phyloP scores from a whole-genome alignment of 2,329 filamentous ascomycete species.

The Westerdykella sp. region DNA sequence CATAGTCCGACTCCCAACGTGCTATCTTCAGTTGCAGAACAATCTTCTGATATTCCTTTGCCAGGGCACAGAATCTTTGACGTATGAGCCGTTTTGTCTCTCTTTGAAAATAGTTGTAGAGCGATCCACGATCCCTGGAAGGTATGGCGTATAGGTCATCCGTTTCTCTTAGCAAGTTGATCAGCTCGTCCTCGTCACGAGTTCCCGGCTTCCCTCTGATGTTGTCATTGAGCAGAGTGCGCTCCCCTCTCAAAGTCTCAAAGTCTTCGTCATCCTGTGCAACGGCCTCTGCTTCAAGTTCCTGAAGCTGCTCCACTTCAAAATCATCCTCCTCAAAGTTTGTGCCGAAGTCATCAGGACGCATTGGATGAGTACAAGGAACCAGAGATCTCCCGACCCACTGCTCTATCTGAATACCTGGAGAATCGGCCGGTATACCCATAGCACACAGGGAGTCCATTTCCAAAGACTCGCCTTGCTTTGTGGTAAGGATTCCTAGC shows the following conservation, averaged over 20 bases:
- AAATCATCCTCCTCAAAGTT: constrained; percentile 56
- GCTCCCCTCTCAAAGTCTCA: constrained; percentile 34
- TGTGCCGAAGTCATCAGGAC: constrained; percentile 47
- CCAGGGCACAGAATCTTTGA: constrained; percentile 44
- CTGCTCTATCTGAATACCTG: constrained; percentile 41
- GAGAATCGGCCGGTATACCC: constrained; percentile 25
- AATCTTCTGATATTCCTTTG: constrained; percentile 46
- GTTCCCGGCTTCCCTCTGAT: constrained; percentile 30
- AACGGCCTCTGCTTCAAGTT: constrained; percentile 54
- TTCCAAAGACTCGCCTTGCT: constrained; percentile 58
- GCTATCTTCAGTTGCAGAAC: constrained; percentile 51
- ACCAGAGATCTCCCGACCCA: constrained; percentile 53
- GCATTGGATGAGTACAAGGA: constrained; percentile 41
- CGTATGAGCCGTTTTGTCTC: constrained; percentile 47
- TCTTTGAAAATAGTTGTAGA: constrained; percentile 62
- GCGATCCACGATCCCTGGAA: constrained; percentile 49
- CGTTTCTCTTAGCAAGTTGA: constrained; percentile 12
- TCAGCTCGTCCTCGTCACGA: constrained; percentile 31
- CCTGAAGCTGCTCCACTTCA: constrained; percentile 55
- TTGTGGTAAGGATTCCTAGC: constrained; percentile 53
- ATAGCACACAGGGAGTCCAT: constrained; percentile 44
- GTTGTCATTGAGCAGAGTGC: constrained; percentile 36
- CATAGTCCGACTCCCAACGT: constrained; percentile 54
- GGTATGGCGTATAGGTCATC: constrained; percentile 58
- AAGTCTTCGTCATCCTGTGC: constrained; percentile 48